phyloP scores from a whole-genome alignment of 2,329 filamentous ascomycete species.

The Paramyrothecium sp. region DNA sequence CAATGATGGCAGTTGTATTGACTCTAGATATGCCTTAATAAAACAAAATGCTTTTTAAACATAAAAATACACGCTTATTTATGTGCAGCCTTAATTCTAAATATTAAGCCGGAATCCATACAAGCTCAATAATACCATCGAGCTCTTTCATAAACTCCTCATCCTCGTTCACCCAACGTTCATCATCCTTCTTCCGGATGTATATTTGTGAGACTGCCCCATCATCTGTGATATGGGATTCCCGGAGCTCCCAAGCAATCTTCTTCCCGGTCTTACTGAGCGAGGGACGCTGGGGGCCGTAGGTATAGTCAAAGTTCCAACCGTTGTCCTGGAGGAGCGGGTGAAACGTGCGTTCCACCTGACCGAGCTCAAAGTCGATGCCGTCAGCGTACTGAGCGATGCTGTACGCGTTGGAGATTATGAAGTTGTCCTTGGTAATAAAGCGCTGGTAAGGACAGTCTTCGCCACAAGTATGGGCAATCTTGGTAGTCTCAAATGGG shows the following conservation, averaged over 20 bases:
- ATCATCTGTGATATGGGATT: conserved; percentile 3
- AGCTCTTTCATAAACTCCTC: conserved; percentile 1
- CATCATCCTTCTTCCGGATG: conserved; percentile 5
- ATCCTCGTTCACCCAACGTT: conserved; percentile 3
- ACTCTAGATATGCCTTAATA: too few species aligned
- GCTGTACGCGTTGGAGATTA: conserved; percentile 61
- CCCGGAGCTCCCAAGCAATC: conserved; percentile 23
- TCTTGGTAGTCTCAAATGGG: conserved; percentile 46
- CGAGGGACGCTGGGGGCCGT: conserved; percentile 25
- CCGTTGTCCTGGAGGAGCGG: conserved; percentile 25
- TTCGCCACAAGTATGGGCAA: conserved; percentile 50
- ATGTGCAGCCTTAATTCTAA: too few species aligned
- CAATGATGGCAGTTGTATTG: too few species aligned
- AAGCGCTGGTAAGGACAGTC: conserved; percentile 59
- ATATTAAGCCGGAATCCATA: conserved; percentile 1
- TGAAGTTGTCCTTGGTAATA: conserved; percentile 41
- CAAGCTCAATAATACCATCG: conserved; percentile 8
- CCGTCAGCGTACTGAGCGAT: conserved; percentile 45
- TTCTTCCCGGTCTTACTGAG: conserved; percentile 24
- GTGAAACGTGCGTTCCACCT: conserved; percentile 25
- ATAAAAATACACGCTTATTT: too few species aligned
- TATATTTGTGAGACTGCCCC: conserved; percentile 5
- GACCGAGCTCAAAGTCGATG: conserved; percentile 36
- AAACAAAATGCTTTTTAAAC: too few species aligned
- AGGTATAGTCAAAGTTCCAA: conserved; percentile 28